Evolutionary conservation across 371 early-diverging fungal species (phyloP).

Genomic region (Cladochytrium tenue): DNA sequence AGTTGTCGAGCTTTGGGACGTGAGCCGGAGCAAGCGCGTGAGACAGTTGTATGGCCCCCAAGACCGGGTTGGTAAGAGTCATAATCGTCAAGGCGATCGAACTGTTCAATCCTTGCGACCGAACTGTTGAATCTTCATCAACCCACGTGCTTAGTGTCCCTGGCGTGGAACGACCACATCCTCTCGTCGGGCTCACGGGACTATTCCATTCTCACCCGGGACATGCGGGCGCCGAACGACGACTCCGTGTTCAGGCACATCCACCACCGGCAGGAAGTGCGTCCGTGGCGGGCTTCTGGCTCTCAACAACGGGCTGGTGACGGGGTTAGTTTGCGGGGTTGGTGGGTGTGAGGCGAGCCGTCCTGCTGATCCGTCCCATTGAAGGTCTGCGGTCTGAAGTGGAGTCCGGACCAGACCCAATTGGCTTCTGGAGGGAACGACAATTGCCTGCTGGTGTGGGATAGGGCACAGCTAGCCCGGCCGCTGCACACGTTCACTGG

Average conservation of each 20-base stretch:
- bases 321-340: no score
- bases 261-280: not conserved
- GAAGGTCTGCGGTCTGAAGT: slow-evolving; percentile 66
- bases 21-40: slow-evolving; percentile 23
- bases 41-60: slow-evolving; percentile 33
- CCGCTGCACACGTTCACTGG: slow-evolving; percentile 37
- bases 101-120: not conserved
- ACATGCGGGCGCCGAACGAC: slow-evolving; percentile 17
- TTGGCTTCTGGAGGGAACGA: slow-evolving; percentile 76
- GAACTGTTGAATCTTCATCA: no score
- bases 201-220: slow-evolving; percentile 32
- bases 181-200: slow-evolving; percentile 54
- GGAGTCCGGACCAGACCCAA: slow-evolving; percentile 52
- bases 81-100: not conserved
- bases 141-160: no score
- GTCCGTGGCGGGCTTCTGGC: not conserved
- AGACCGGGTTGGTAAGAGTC: slow-evolving; percentile 37
- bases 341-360: no score
- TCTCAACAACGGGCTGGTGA: no score
- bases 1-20: slow-evolving; percentile 49
- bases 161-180: slow-evolving; percentile 43
- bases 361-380: no score
- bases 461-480: slow-evolving; percentile 1
- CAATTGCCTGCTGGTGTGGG: slow-evolving; percentile 65
- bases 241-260: not conserved